A percentile compares a stretch with the other conserved stretches of the same genome.
phyloP scores from a whole-genome alignment of 192 early-diverging fungal species.

The Backusella luteola region DNA sequence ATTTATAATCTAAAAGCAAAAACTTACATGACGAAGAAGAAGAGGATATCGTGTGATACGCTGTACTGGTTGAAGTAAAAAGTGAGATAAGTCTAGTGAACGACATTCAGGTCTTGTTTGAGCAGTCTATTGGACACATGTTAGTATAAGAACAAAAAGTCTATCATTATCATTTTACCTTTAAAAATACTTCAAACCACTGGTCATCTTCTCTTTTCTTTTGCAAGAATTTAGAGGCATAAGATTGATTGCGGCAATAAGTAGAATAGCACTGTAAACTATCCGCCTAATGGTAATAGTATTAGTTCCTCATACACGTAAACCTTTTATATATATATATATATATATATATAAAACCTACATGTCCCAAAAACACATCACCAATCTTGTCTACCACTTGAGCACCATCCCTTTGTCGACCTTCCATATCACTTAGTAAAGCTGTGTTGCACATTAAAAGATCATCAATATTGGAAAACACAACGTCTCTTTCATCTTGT shows the following conservation, averaged over 20 bases:
- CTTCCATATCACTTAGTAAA: conserved; percentile 67
- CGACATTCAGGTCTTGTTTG: conserved; percentile 62
- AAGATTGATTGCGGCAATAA: conserved; percentile 68
- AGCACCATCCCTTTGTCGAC: conserved; percentile 50
- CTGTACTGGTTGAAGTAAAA: conserved; percentile 88
- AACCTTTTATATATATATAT: neutral
- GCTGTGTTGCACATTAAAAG: conserved; percentile 64
- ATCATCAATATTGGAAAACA: conserved; percentile 85
- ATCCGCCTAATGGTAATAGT: conserved; percentile 35
- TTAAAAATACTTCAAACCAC: conserved; percentile 58
- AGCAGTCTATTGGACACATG: conserved; percentile 40
- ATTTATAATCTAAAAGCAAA: neutral
- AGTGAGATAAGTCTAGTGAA: conserved; percentile 73
- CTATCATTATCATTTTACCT: conserved; percentile 39
- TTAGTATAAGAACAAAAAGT: neutral
- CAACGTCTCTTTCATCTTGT: conserved; percentile 56
- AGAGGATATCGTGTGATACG: conserved; percentile 92
- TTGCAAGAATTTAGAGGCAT: conserved; percentile 61
- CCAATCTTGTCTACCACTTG: conserved; percentile 66
- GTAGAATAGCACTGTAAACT: conserved; percentile 57
- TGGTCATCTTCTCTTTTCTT: conserved; percentile 49
- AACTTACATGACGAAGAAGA: conserved; percentile 69
- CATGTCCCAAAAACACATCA: conserved; percentile 68
- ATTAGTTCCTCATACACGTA: neutral
- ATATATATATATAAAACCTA: conserved; percentile 10